A percentile compares a stretch with the other conserved stretches of the same genome.
These are phyloP conservation scores for Colletotrichum eremochloae DNA, from an alignment of 2,329 filamentous ascomycete species.

Conservation along the genomic window DNA sequence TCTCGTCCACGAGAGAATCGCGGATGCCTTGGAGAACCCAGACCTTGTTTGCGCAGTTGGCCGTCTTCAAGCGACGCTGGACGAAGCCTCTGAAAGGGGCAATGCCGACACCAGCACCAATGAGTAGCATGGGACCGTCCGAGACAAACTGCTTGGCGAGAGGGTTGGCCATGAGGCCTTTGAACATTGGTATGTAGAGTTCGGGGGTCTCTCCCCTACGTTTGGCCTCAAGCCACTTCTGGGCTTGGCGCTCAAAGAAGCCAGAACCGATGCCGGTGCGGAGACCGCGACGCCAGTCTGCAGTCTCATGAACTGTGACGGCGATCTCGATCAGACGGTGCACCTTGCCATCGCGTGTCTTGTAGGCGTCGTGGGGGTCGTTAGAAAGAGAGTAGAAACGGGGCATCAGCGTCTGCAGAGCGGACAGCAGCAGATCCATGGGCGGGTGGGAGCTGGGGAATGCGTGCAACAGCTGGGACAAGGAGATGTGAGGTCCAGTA, in stretches of 20 bases:
- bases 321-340: slow-evolving; percentile 93
- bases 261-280: slow-evolving; percentile 92
- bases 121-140: slow-evolving; percentile 97
- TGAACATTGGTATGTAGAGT: slow-evolving; percentile 94
- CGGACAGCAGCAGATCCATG: slow-evolving; percentile 82
- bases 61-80: slow-evolving; percentile 90
- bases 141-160: slow-evolving; percentile 91
- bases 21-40: slow-evolving; percentile 95
- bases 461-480: slow-evolving; percentile 88
- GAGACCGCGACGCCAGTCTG: slow-evolving; percentile 79
- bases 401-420: slow-evolving; percentile 91
- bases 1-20: slow-evolving; percentile 94
- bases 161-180: slow-evolving; percentile 97
- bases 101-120: slow-evolving; percentile 96
- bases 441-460: slow-evolving; percentile 94
- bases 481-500: slow-evolving; percentile 86
- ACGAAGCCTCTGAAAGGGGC: slow-evolving; percentile 98
- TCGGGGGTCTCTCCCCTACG: slow-evolving; percentile 70
- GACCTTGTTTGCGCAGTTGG: slow-evolving; percentile 97
- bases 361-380: slow-evolving; percentile 85
- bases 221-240: slow-evolving; percentile 77
- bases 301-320: slow-evolving; percentile 92
- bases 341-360: slow-evolving; percentile 75
- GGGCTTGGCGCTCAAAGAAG: slow-evolving; percentile 90
- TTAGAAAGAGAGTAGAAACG: slow-evolving; percentile 98